Conservation (phyloP, 2,329 filamentous ascomycete genomes). For the Trichoderma arundinaceum region DNA sequence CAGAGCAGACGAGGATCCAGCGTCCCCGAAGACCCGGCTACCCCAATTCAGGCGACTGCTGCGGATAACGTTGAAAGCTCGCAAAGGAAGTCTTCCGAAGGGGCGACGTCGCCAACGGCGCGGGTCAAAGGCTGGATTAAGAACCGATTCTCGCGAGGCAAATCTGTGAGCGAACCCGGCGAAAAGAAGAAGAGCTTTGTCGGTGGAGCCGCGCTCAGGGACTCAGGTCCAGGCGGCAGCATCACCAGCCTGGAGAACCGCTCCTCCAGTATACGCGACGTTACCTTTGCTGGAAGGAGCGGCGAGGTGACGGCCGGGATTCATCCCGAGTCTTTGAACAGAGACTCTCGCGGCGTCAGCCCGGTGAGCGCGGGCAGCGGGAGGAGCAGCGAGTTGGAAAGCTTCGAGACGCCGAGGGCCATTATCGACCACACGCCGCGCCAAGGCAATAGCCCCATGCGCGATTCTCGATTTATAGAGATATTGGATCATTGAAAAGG, state of each 20-base stretch:
- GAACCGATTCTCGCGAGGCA: slow-evolving; percentile 55
- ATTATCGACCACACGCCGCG: slow-evolving; percentile 44
- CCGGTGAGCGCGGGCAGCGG: slow-evolving; percentile 40
- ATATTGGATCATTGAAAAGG: slow-evolving; percentile 50
- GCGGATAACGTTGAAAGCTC: background rate
- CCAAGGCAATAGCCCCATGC: slow-evolving; percentile 58
- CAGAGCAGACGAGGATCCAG: slow-evolving; percentile 8
- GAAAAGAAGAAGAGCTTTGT: slow-evolving; percentile 53
- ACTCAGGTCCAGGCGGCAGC: slow-evolving; percentile 52
- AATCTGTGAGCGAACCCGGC: slow-evolving; percentile 47
- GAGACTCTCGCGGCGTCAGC: slow-evolving; percentile 47
- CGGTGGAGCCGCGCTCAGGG: slow-evolving; percentile 56
- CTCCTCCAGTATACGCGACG: slow-evolving; percentile 53
- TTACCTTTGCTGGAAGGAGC: slow-evolving; percentile 52
- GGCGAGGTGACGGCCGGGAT: slow-evolving; percentile 36
- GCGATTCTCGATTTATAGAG: slow-evolving; percentile 66
- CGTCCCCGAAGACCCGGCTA: background rate
- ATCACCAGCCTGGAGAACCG: slow-evolving; percentile 51
- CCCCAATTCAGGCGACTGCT: background rate
- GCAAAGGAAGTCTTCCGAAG: slow-evolving; percentile 16
- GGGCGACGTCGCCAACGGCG: slow-evolving; percentile 43
- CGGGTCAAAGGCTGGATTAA: slow-evolving; percentile 63
- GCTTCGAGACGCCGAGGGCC: slow-evolving; percentile 48
- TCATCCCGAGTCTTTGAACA: slow-evolving; percentile 23
- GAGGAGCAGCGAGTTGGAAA: slow-evolving; percentile 30